Base-by-base conservation (phyloP, 1,284 basidiomycete genomes). In the Dichomitus squalens region DNA sequence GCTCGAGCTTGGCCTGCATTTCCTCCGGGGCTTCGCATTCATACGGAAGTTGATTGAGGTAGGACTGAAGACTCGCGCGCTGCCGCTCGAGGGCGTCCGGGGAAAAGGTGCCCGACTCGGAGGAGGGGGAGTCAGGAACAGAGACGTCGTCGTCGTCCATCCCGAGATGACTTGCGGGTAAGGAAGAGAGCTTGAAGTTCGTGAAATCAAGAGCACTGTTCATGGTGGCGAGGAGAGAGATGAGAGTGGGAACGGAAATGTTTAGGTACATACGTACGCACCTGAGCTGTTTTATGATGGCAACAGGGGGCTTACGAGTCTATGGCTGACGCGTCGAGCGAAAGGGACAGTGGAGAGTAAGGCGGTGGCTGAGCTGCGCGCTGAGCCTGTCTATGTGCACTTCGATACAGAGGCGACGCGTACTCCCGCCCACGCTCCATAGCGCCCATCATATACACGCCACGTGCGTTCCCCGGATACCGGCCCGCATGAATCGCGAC, bases 21-120 rank as follows among this genome's bases (percentile, higher is more conserved):
- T 88, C 85, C 58, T 90, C 85, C 34, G 85, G 70, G 11, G 86
- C 76, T 72, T 96, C 94, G 73, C 86, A 87, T 64, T 82, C 72
- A 70, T 95, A 96, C 1, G 93, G 95, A 48, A 95, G 68, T 20
- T 85, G 79, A 66, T 81, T 76, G 59, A 89, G 75, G 72, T 90
- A 89, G 31, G 80, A 79, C 61, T 85, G 79, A 39, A 92, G 77
- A 49, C 82, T 75, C 27, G 77, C 79, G 52, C 71, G 77, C 68
- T 88, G 84, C 67, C 80, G 84, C 55, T 86, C 86, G 58, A 71
- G 66, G 16, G 67, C 63, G 9, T 71, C 67, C 16, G 72, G 68
- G 2, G 69, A 68, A 43, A 67, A 51, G 44, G 63, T 60, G n/a
- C 65, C 70, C 11, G 66, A 65, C 54, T 73, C 74, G 39, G 70